Percentiles rank a stretch among this genome's conserved stretches.
Conservation (phyloP, 2,329 filamentous ascomycete genomes). For the Cordyceps militaris region DNA sequence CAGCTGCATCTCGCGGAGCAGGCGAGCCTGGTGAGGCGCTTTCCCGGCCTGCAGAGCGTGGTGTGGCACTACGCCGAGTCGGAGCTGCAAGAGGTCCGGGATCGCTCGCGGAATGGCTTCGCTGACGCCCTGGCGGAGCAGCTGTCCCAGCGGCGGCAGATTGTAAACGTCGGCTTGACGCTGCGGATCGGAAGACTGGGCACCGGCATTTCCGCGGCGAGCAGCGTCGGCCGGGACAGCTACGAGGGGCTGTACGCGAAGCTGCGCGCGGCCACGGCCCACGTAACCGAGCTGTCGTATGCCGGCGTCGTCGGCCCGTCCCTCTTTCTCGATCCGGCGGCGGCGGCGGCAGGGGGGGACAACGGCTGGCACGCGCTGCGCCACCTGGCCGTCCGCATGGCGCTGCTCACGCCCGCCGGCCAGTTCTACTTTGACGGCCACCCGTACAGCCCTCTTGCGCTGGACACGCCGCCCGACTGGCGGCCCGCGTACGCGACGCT, state of each 20-base stretch:
- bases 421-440: not conserved
- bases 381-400: not conserved
- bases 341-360: not conserved
- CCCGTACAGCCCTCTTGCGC: not conserved
- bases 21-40: not conserved
- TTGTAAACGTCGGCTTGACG: not conserved
- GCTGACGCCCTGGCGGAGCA: not conserved
- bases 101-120: not conserved
- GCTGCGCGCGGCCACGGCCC: not conserved
- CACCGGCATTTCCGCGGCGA: not conserved
- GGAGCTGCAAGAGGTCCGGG: not conserved
- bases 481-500: not conserved
- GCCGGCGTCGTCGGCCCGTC: not conserved
- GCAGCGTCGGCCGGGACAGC: not conserved
- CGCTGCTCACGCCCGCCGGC: not conserved
- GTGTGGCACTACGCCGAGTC: not conserved
- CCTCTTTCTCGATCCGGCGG: not conserved
- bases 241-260: not conserved
- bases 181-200: not conserved
- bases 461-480: not conserved
- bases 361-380: not conserved
- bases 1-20: conserved; percentile 1
- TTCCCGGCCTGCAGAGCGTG: not conserved
- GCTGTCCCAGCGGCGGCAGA: not conserved
- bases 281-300: not conserved